Base-by-base conservation (phyloP, 257 asterid species). In the Rauvolfia tetraphylla region DNA sequence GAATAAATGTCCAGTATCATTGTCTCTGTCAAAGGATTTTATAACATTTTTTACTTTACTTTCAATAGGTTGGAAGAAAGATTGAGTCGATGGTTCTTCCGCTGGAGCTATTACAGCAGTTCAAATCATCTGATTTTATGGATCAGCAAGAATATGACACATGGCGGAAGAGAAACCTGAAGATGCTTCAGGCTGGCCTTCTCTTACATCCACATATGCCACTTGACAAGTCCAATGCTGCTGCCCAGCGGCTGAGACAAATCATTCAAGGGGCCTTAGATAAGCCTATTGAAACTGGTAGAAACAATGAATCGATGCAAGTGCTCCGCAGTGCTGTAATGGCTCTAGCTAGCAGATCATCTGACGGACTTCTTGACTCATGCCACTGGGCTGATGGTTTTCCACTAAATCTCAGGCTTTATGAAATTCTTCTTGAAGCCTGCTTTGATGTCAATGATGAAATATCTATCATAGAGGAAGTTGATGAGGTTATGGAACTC, bases 311-410 rank as follows among this genome's bases (percentile, higher is more conserved):
- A 85, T 87, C 98, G 4, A 89, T 95, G 99, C 99, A 95, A 89
- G 90, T 91, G 79, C 92, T 95, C 73, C 99, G 99, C 10, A 89
- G 87, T 67, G 91, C 97, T 56, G 96, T 93, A 68, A 81, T 87
- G 90, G 78, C 96, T 73, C 90, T 93, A 78, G 91, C 98, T 7
- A 85, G 85, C 83, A 85, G 97, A 79, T 88, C 97, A 74, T 84
- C 96, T 61, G 98, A 90, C 73, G 97, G 97, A 71, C 78, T 79
- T 18, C 78, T 90, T 54, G 98, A 93, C 39, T 84, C 94, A 48
- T 81, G 87, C 89, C 99, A 95, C 81, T 95, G 99, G 99, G 99
- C 99, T 13, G 97, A 95, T 84, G 99, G 99, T 33, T 77, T 88
- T 74, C 99, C 99, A 14, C 81, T 95, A 81, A 95, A 95, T 85